Evolutionary conservation across 768 basidiomycete genomes (phyloP).

Genomic region (Gymnopilus dilepis): DNA sequence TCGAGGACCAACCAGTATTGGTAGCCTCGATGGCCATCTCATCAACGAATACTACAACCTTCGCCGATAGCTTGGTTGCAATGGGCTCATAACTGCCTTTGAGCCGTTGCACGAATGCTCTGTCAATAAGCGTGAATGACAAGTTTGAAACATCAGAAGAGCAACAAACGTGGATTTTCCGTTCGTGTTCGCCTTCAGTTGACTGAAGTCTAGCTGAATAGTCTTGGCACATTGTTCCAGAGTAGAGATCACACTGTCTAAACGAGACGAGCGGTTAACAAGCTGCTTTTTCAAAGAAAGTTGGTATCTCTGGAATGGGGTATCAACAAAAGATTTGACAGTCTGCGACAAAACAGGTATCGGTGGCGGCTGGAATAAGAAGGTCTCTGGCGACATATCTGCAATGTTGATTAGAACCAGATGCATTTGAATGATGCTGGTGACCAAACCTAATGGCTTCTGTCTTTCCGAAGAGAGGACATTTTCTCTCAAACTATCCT

Average conservation of each 20-base stretch:
- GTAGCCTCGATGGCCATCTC: slow-evolving; percentile 35
- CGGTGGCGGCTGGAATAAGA: slow-evolving; percentile 60
- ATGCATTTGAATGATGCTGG: not conserved
- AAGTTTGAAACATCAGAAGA: slow-evolving; percentile 26
- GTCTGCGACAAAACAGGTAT: slow-evolving; percentile 51
- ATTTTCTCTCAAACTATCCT: slow-evolving; percentile 18
- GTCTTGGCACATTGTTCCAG: slow-evolving; percentile 65
- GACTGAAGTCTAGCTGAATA: slow-evolving; percentile 63
- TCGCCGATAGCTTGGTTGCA: slow-evolving; percentile 51
- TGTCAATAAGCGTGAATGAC: slow-evolving; percentile 23
- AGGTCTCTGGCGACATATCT: slow-evolving; percentile 60
- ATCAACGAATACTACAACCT: slow-evolving; percentile 48
- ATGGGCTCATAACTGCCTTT: slow-evolving; percentile 52
- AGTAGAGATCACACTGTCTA: slow-evolving; percentile 60
- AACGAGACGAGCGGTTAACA: slow-evolving; percentile 62
- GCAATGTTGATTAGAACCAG: not conserved
- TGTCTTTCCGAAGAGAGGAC: slow-evolving; percentile 5
- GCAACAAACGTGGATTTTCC: slow-evolving; percentile 45
- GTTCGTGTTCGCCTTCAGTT: slow-evolving; percentile 46
- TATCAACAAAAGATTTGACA: slow-evolving; percentile 41
- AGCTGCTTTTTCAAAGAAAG: slow-evolving; percentile 65
- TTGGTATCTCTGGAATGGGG: slow-evolving; percentile 67
- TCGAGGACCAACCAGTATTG: slow-evolving; percentile 39
- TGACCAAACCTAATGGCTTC: slow-evolving; percentile 8
- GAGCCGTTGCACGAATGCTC: slow-evolving; percentile 48